These are phyloP conservation scores for Plasmodium adleri DNA, from an alignment of 169 alveolate genomes.

Conservation along the genomic window DNA sequence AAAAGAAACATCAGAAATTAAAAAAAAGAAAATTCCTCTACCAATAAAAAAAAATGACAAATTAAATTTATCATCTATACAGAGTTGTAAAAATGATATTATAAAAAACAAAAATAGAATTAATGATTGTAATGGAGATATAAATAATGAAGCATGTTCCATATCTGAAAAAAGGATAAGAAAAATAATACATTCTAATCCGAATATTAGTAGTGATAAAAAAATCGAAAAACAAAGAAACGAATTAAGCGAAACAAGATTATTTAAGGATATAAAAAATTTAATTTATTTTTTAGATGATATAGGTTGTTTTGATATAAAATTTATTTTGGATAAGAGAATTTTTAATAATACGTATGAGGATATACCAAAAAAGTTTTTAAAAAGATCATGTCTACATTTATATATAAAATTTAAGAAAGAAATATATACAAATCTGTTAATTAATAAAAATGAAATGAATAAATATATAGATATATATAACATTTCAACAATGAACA, in stretches of 20 bases:
- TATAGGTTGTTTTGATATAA: conserved; percentile 69
- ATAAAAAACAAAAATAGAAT: too few species aligned
- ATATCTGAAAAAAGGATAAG: too few species aligned
- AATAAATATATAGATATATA: conserved; percentile 17
- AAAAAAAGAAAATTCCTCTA: too few species aligned
- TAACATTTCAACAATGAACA: conserved; percentile 10
- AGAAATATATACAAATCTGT: conserved; percentile 19
- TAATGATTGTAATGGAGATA: too few species aligned
- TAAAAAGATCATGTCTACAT: conserved; percentile 45
- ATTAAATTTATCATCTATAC: too few species aligned
- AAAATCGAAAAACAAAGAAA: conserved; percentile 2
- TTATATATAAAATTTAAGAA: conserved; percentile 41
- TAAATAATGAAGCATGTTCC: too few species aligned
- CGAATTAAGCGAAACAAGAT: conserved; percentile 16
- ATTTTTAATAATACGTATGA: conserved; percentile 6
- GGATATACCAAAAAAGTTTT: conserved; percentile 27
- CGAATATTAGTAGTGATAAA: too few species aligned
- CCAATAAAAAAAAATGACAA: too few species aligned
- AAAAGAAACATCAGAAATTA: too few species aligned
- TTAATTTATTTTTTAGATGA: conserved; percentile 55
- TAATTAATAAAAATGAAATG: conserved; percentile 10
- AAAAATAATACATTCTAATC: too few species aligned
- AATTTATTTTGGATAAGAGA: conserved; percentile 56
- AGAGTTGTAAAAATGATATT: too few species aligned
- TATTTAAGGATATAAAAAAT: conserved; percentile 57